phyloP scores from a whole-genome alignment of 2,329 filamentous ascomycete genomes.

The Aspergillus persii region DNA sequence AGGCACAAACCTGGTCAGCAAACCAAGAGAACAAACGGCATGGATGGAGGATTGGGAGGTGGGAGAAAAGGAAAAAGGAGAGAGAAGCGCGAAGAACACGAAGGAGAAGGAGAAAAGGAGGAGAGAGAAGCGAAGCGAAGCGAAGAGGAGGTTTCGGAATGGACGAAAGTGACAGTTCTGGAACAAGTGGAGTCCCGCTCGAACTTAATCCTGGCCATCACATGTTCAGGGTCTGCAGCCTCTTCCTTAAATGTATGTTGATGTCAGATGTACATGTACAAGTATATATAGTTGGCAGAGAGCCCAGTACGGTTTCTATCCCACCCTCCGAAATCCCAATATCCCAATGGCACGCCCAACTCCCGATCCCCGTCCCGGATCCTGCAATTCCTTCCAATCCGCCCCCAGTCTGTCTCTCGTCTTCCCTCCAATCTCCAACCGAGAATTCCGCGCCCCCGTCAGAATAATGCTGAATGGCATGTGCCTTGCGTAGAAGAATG shows the following conservation, averaged over 20 bases:
- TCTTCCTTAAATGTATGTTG: neutral
- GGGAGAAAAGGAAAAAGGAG: neutral
- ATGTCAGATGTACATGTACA: too few relatives aligned
- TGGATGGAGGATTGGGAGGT: neutral
- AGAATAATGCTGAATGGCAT: neutral
- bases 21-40: constrained; percentile 2
- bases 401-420: too few relatives aligned
- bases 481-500: neutral
- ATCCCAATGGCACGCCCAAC: too few relatives aligned
- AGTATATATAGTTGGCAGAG: too few relatives aligned
- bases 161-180: neutral
- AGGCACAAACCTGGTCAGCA: constrained; percentile 1
- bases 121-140: constrained; percentile 2
- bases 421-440: neutral
- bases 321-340: too few relatives aligned
- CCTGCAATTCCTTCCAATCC: neutral
- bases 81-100: neutral
- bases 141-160: constrained; percentile 2
- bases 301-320: too few relatives aligned
- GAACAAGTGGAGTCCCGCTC: constrained; percentile 11
- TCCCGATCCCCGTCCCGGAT: too few relatives aligned
- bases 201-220: constrained; percentile 6
- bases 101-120: neutral
- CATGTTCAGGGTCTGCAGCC: neutral
- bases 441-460: neutral